Base-by-base conservation (phyloP, 1,284 basidiomycete species). In the Vanrija sp. region DNA sequence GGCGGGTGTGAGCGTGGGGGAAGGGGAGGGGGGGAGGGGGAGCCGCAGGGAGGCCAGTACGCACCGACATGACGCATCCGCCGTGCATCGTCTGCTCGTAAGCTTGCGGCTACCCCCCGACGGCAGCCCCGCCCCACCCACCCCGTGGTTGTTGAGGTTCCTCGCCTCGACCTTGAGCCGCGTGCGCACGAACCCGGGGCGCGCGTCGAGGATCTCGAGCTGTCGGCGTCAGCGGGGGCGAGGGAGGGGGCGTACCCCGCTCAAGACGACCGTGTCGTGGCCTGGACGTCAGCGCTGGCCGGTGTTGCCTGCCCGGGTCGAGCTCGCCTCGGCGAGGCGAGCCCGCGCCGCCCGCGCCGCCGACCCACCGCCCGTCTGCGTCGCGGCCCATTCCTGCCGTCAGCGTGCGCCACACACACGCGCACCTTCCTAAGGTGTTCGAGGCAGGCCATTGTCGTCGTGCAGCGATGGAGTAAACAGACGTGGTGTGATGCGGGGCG, bases 131-230 rank as follows among this genome's bases (percentile, higher is more conserved):
- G 0, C 24, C 14, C 19, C 22, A 38, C 55, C 41, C 49, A 58
- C 56, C 14, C 53, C 53, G 14, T 49, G 35, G 41, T 42, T 19
- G 46, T 59, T 59, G 20, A 55, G 31, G 41, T 59, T 48, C 15
- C 51, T 44, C 43, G 39, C 27, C 45, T 42, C 27, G 23, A 51
- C 15, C n/a, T 36, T 47, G 25, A 59, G 35, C 9, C 38, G 31
- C 25, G 42, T 39, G n/a, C 19, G 14, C 16, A 53, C 48, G 9
- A 9, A 50, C 6, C 57, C 54, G 14, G 57, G 57, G 15, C 54
- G 47, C 15, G 57, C 57, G 5, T 53, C 57, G 42, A 59, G 36
- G 20, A 59, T 39, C 45, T 53, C 48, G 31, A 59, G 47, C 57
- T 54, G 41, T n/a, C n/a, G n/a, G 3, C 6, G 23, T 42, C 27